phyloP scores from a whole-genome alignment of 768 basidiomycete genomes.

The Lanmaoa pseudosensibilis region DNA sequence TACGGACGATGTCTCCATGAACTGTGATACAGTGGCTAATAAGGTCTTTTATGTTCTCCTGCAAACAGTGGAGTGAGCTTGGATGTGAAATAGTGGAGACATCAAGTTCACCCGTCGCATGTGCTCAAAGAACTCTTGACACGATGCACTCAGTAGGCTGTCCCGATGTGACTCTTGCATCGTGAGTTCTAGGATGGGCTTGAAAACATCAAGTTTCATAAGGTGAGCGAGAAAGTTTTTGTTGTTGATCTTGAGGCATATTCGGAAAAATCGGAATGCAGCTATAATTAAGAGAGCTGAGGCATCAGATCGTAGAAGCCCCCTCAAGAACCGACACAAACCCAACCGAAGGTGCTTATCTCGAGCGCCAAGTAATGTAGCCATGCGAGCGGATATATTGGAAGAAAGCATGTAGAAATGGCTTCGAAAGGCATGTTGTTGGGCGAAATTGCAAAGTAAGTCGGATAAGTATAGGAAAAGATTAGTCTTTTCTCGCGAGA shows the following conservation, averaged over 20 bases:
- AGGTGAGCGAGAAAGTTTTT: slow-evolving; percentile 70
- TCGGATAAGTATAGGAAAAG: slow-evolving; percentile 90
- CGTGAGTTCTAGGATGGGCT: slow-evolving; percentile 83
- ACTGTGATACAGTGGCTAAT: slow-evolving; percentile 82
- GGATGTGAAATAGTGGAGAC: background rate
- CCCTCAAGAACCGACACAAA: slow-evolving; percentile 39
- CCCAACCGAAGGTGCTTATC: slow-evolving; percentile 94
- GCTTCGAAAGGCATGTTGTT: slow-evolving; percentile 89
- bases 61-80: slow-evolving; percentile 8
- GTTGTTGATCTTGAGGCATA: slow-evolving; percentile 81
- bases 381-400: slow-evolving; percentile 70
- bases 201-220: slow-evolving; percentile 80
- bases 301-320: slow-evolving; percentile 12
- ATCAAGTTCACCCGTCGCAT: slow-evolving; percentile 72
- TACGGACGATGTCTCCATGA: slow-evolving; percentile 64
- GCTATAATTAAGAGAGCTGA: slow-evolving; percentile 45
- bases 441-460: slow-evolving; percentile 81
- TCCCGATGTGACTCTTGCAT: slow-evolving; percentile 80
- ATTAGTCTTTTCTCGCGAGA: slow-evolving; percentile 75
- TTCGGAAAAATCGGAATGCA: slow-evolving; percentile 88
- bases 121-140: slow-evolving; percentile 93
- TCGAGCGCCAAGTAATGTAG: slow-evolving; percentile 72
- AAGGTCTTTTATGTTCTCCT: slow-evolving; percentile 88
- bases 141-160: slow-evolving; percentile 91
- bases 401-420: slow-evolving; percentile 88